Evolutionary conservation across 345 rosid genomes (phyloP), one percentile per base, ranked within the genome.

Genomic region (Brassica carinata): DNA sequence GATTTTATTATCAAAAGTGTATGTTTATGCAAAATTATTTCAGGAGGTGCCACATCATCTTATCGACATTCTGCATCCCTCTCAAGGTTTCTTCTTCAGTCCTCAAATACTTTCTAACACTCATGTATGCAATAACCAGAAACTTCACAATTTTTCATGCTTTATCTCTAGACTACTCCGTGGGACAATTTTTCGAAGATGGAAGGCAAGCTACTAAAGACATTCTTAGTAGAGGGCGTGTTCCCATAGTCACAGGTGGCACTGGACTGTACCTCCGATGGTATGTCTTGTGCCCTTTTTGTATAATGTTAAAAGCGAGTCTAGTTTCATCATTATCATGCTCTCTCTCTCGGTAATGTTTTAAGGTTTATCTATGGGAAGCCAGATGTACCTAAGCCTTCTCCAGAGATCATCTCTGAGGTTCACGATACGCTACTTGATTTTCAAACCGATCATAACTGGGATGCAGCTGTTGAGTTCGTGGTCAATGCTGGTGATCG

Each of bases 181-280:
- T 90, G 67, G 99, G 99, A 43, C 71, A 84, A 18, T 93, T 87
- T 80, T 95, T 67, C 79, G 86, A 87, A 43, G 98, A 95, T 87
- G 94, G 89, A 76, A 88, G 98, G 85, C 87, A 87, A 78, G 90
- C 85, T 72, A 91, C 98, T 14, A 78, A 62, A 86, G 87, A 93
- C 81, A 79, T 95, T 79, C 87, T 93, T 55, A 68, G 77, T 13
- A 67, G 83, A 61, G 91, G 90, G 10, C 89, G 74, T 66, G 91
- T 93, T 83, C 97, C 99, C 15, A 89, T 95, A 29, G 93, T 95
- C 63, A 87, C 90, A 0, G 98, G 99, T 72, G 98, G 99, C 10
- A 95, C 99, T 69, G 99, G 99, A 43, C 79, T 92, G 83, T 95
- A 93, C 81, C 87, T 95, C 78, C 84, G 98, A 79, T 95, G 99